Base-by-base conservation (phyloP, 495 filamentous ascomycete species). In the Aeminium ludgeri region DNA sequence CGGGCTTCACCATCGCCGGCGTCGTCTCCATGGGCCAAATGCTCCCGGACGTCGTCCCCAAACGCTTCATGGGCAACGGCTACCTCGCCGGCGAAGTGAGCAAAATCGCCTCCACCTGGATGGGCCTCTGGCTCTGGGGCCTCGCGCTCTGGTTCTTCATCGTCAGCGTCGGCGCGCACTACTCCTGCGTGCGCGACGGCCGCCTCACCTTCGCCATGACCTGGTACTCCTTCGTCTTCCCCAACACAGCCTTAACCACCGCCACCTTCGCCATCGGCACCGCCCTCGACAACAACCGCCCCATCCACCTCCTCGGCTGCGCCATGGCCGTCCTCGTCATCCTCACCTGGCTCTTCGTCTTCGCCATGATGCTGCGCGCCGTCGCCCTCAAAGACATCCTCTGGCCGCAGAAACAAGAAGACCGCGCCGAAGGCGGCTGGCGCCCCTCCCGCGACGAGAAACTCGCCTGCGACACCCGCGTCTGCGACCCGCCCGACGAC, bases 201-300 rank as follows among this genome's bases (percentile, higher is more conserved):
- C 72, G 72, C 30, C 74, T 85, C 62, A 66, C 67, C 10, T 92
- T 86, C 52, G 76, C 78, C 18, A 87, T 92, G 82, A 82, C 74
- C 2, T 92, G 82, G 81, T 89, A 74, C 56, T 81, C 76, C 0
- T 92, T 86, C 53, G 67, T 92, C 0, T 92, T 92, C 52, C 84
- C 84, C 2, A 87, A 92, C 48, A 87, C 82, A 20, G 52, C 52
- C 3, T 40, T 55, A 16, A 53, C 42, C 3, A 46, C 53, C n/a
- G 40, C 50, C 0, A 53, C 53, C 8, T 55, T 53, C 29, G 47
- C 46, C 3, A 36, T 55, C 12, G 50, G 40, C 2, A 40, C 36
- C 11, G 74, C 74, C 1, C 73, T 86, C 27, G 61, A 68, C 1
- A 75, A 66, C 48, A 55, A 59, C 20, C n/a, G n/a, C n/a, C 63